Conservation (phyloP, 2,329 filamentous ascomycete genomes). For the Fusarium redolens region DNA sequence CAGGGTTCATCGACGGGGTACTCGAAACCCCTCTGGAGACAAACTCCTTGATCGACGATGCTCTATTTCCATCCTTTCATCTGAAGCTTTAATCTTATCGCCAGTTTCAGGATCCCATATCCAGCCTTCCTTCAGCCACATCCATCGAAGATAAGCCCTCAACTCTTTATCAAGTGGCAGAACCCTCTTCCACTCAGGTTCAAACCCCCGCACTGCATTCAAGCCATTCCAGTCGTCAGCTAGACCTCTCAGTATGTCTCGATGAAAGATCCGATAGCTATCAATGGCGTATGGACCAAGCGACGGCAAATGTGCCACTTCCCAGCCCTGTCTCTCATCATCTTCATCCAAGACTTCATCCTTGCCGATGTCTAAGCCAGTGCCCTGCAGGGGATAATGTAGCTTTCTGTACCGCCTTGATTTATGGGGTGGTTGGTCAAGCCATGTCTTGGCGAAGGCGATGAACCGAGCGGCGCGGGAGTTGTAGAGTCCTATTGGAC, state of each 20-base stretch:
- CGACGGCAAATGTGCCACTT: constrained; percentile 28
- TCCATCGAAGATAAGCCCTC: constrained; percentile 26
- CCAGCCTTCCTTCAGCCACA: constrained; percentile 32
- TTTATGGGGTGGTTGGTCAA: constrained; percentile 1
- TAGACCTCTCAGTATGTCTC: constrained; percentile 13
- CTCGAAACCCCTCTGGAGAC: not conserved
- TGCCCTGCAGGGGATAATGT: constrained; percentile 15
- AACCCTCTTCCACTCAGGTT: constrained; percentile 33
- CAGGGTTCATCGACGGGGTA: not conserved
- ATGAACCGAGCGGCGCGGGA: constrained; percentile 27
- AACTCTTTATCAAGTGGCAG: constrained; percentile 32
- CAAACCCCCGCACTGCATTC: not conserved
- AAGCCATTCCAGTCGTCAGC: constrained; percentile 4
- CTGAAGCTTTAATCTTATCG: not conserved
- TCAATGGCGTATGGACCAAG: constrained; percentile 31
- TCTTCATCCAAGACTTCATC: constrained; percentile 8
- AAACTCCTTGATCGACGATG: not conserved
- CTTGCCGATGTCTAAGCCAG: constrained; percentile 14
- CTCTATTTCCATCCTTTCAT: not conserved
- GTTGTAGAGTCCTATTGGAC: constrained; percentile 26
- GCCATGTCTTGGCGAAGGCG: constrained; percentile 23
- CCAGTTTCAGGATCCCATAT: constrained; percentile 34
- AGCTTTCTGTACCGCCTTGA: constrained; percentile 21
- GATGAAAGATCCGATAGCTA: constrained; percentile 32
- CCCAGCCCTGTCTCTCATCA: constrained; percentile 29